Evolutionary conservation across 2,329 filamentous ascomycete genomes (phyloP).

Genomic region (Xylaria sp.): DNA sequence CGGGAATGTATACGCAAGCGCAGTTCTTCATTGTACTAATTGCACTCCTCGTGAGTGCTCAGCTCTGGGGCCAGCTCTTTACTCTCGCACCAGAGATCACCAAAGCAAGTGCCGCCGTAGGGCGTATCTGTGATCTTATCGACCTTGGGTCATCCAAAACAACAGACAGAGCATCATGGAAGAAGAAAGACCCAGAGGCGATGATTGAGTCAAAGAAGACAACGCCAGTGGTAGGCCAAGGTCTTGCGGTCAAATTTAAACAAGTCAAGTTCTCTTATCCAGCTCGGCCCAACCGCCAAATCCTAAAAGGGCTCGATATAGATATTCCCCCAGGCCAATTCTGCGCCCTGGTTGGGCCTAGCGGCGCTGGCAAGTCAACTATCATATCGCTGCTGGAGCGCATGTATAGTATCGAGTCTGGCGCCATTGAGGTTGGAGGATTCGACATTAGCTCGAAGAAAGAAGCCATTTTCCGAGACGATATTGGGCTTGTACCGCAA

Average conservation of each 20-base stretch:
- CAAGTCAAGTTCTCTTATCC: conserved; percentile 67
- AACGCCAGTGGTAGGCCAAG: conserved; percentile 25
- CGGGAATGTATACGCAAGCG: conserved; percentile 65
- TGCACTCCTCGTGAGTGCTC: conserved; percentile 73
- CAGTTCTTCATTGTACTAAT: conserved; percentile 79
- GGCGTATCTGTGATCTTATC: conserved; percentile 60
- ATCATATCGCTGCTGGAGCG: conserved; percentile 56
- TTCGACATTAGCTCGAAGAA: conserved; percentile 50
- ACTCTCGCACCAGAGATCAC: conserved; percentile 77
- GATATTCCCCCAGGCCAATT: conserved; percentile 47
- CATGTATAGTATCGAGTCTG: conserved; percentile 58
- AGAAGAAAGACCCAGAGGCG: conserved; percentile 39
- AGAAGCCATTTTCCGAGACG: conserved; percentile 54
- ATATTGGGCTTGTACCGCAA: conserved; percentile 63
- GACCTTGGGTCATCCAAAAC: conserved; percentile 46
- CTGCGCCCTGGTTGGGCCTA: conserved; percentile 52
- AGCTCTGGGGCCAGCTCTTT: conserved; percentile 77
- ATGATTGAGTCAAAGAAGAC: conserved; percentile 33
- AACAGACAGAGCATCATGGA: conserved; percentile 11
- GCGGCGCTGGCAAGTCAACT: conserved; percentile 55
- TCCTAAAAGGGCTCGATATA: conserved; percentile 50
- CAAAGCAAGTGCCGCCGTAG: conserved; percentile 65
- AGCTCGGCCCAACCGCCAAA: conserved; percentile 58
- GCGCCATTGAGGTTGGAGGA: conserved; percentile 58
- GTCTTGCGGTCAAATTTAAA: conserved; percentile 55